These are phyloP conservation scores for Kurtzmaniella fragi DNA, from an alignment of 805 yeast genomes.

Conservation along the genomic window DNA sequence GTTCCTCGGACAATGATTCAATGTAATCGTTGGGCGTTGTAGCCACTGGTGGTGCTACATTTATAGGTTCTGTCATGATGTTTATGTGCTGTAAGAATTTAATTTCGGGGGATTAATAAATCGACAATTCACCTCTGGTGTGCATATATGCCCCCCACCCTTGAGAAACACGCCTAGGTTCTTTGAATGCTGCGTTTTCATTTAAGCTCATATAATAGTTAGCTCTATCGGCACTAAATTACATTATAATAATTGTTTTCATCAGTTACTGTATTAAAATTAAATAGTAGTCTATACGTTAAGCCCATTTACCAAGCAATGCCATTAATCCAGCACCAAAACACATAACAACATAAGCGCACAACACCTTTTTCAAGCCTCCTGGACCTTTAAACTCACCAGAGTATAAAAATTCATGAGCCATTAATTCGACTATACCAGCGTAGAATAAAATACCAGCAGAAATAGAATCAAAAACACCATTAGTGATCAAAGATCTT, in stretches of 20 bases:
- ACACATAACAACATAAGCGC: constrained; percentile 51
- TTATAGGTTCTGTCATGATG: constrained; percentile 16
- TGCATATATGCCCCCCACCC: too few relatives aligned
- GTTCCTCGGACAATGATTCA: constrained; percentile 34
- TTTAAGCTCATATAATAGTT: too few relatives aligned
- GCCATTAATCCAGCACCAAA: constrained; percentile 79
- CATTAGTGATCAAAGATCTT: constrained; percentile 59
- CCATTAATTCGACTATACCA: constrained; percentile 74
- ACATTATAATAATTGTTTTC: too few relatives aligned
- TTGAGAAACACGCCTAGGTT: too few relatives aligned
- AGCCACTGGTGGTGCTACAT: constrained; percentile 12
- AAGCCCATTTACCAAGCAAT: constrained; percentile 70
- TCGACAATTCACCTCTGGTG: too few relatives aligned
- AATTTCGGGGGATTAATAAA: too few relatives aligned
- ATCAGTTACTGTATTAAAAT: too few relatives aligned
- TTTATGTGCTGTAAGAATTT: neutral
- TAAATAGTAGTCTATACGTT: constrained; percentile 5
- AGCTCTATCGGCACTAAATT: too few relatives aligned
- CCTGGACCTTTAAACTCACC: constrained; percentile 59
- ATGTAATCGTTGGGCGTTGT: constrained; percentile 41
- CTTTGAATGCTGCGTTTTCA: too few relatives aligned
- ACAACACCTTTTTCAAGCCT: constrained; percentile 46
- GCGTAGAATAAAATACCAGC: constrained; percentile 77
- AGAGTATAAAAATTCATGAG: constrained; percentile 64
- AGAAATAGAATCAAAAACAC: constrained; percentile 70